A percentile compares a stretch with the other conserved stretches of the same genome.
phyloP scores from a whole-genome alignment of 208 protist genomes.

The Zelonia costaricensis region DNA sequence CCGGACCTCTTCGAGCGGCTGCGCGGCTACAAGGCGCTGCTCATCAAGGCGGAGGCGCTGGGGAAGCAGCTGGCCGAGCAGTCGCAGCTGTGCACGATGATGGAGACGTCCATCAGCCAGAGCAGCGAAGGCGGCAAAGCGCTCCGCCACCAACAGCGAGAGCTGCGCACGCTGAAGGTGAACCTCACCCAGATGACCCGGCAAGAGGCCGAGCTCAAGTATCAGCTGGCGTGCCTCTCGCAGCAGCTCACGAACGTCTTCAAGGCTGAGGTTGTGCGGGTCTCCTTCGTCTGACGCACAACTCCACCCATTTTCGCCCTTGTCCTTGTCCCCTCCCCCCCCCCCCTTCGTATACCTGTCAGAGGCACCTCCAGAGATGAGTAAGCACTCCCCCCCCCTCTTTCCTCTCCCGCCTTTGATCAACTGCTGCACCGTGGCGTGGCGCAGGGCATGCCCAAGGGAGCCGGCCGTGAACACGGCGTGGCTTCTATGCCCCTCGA shows the following conservation, averaged over 20 bases:
- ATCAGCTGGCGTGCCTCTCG: constrained; percentile 35
- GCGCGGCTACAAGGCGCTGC: constrained; percentile 37
- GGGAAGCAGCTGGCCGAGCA: constrained; percentile 3
- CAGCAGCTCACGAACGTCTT: constrained; percentile 64
- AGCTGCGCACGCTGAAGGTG: constrained; percentile 2
- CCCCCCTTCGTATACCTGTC: too few species aligned
- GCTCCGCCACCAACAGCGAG: constrained; percentile 5
- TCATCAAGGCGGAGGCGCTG: constrained; percentile 15
- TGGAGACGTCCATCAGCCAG: constrained; percentile 2
- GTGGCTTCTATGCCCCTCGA: too few species aligned
- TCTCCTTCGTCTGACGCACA: constrained; percentile 32
- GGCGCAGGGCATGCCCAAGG: too few species aligned
- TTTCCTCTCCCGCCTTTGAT: too few species aligned
- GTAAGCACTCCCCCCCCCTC: too few species aligned
- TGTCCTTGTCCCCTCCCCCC: too few species aligned
- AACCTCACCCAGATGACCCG: constrained; percentile 24
- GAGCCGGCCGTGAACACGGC: too few species aligned
- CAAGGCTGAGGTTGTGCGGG: constrained; percentile 46
- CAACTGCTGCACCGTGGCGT: too few species aligned
- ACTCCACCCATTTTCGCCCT: background rate
- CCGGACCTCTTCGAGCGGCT: constrained; percentile 44
- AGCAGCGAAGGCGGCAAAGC: constrained; percentile 16
- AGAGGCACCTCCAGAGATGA: too few species aligned
- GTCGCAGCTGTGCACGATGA: constrained; percentile 5
- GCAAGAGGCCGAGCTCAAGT: constrained; percentile 34